Evolutionary conservation across 352 stramenopile genomes (phyloP).

Genomic region (Achlya hypogyna): DNA sequence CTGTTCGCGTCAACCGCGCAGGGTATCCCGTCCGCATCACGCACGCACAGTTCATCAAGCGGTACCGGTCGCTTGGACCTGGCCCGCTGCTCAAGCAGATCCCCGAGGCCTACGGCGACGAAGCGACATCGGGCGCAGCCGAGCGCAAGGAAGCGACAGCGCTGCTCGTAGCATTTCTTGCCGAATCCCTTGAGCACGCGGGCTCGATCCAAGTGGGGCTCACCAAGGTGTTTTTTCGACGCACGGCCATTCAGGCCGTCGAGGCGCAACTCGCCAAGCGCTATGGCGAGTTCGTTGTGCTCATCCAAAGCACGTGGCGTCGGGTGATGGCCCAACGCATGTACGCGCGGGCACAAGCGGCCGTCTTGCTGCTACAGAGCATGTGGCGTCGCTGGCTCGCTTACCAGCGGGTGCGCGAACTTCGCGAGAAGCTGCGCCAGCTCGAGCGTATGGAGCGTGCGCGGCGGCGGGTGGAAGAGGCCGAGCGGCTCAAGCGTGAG

Average conservation of each 20-base stretch:
- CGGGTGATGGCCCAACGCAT: constrained; percentile 40
- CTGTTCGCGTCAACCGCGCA: constrained; percentile 94
- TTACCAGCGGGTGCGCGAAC: not conserved
- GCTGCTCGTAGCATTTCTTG: constrained; percentile 50
- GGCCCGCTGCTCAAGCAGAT: constrained; percentile 51
- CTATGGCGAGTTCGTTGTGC: constrained; percentile 77
- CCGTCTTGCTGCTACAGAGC: constrained; percentile 26
- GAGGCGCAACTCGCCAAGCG: constrained; percentile 78
- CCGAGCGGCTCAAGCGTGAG: not conserved
- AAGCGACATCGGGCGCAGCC: constrained; percentile 43
- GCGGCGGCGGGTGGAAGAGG: not conserved
- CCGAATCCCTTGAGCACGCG: constrained; percentile 30
- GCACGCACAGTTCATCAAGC: constrained; percentile 89
- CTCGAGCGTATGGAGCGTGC: not conserved
- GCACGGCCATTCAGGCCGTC: constrained; percentile 75
- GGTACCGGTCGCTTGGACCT: constrained; percentile 73
- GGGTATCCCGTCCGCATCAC: constrained; percentile 96
- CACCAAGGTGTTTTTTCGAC: constrained; percentile 76
- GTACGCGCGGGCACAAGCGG: constrained; percentile 40
- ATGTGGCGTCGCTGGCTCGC: not conserved
- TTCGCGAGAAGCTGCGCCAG: not conserved
- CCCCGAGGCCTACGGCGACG: constrained; percentile 37
- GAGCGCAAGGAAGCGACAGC: constrained; percentile 44
- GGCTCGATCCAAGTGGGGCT: constrained; percentile 64
- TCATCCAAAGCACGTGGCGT: constrained; percentile 68